These are phyloP conservation scores for Diplodia seriata DNA, from an alignment of 2,329 filamentous ascomycete species.

Conservation along the genomic window DNA sequence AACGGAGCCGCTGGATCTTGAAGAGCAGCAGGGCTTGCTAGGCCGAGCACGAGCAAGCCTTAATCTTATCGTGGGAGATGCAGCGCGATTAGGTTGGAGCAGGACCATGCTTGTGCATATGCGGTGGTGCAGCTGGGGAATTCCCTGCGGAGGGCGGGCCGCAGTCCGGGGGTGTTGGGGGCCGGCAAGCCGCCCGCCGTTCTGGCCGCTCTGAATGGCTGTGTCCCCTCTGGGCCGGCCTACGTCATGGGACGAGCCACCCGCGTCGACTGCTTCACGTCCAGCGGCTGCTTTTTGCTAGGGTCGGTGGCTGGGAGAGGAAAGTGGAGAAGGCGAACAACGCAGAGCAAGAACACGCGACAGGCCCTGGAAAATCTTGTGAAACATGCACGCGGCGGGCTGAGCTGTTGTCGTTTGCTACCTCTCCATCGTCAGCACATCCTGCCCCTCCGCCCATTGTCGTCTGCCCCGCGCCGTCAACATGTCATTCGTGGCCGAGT, in stretches of 20 bases:
- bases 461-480: slow-evolving; percentile 17
- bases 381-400: slow-evolving; percentile 19
- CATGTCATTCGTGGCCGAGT: slow-evolving; percentile 54
- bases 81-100: neutral
- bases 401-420: slow-evolving; percentile 17
- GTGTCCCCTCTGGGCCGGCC: neutral
- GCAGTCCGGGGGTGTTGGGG: slow-evolving; percentile 15
- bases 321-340: slow-evolving; percentile 24
- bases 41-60: neutral
- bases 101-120: slow-evolving; percentile 10
- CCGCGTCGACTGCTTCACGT: neutral
- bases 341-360: slow-evolving; percentile 9
- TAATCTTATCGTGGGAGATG: slow-evolving; percentile 6
- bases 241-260: slow-evolving; percentile 26
- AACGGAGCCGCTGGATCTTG: neutral
- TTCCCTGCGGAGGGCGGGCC: slow-evolving; percentile 6
- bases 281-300: neutral
- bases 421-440: neutral
- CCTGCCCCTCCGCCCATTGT: slow-evolving; percentile 2
- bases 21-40: neutral
- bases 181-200: neutral
- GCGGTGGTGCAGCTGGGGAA: neutral
- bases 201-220: neutral
- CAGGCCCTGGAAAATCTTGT: neutral
- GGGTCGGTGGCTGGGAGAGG: slow-evolving; percentile 15